Percentiles rank a stretch among this genome's conserved stretches.
Evolutionary conservation across 257 asterid species (phyloP).

Genomic region (Buddleja alternifolia): DNA sequence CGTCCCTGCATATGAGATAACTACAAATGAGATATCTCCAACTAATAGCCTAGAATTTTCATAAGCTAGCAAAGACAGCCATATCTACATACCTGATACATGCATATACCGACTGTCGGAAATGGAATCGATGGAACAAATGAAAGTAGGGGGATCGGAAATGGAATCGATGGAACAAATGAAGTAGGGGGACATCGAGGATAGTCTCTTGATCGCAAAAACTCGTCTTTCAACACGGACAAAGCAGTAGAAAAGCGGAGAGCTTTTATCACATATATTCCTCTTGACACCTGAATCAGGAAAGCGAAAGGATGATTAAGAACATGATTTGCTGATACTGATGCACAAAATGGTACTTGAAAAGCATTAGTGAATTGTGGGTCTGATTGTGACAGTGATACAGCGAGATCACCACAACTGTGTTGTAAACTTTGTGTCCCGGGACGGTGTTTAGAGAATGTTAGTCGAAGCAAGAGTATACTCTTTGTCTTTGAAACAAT

Average conservation of each 20-base stretch:
- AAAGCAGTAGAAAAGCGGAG: conserved; percentile 96
- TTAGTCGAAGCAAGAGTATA: too few relatives aligned
- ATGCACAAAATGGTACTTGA: conserved; percentile 20
- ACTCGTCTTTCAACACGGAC: conserved; percentile 92
- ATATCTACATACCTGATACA: conserved; percentile 69
- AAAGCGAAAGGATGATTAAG: conserved; percentile 30
- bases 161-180: conserved; percentile 98
- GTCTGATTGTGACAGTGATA: conserved; percentile 93
- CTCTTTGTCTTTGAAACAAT: too few relatives aligned
- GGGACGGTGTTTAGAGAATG: too few relatives aligned
- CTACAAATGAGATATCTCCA: not conserved
- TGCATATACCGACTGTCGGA: conserved; percentile 94
- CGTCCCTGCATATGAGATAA: too few relatives aligned
- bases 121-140: conserved; percentile 97
- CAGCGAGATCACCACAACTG: conserved; percentile 99
- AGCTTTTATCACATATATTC: conserved; percentile 88
- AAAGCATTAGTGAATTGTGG: conserved; percentile 86
- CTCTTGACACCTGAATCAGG: conserved; percentile 77
- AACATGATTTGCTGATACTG: conserved; percentile 18
- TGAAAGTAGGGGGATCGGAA: conserved; percentile 97
- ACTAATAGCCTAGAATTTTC: conserved; percentile 21
- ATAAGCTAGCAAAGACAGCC: conserved; percentile 25
- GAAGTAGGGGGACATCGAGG: conserved; percentile 98
- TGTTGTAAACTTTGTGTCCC: too few relatives aligned
- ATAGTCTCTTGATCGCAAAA: conserved; percentile 95